A percentile compares a stretch with the other conserved stretches of the same genome.
Conservation (phyloP, 1,139 yeast genomes). For the Magnusiomyces paraingens region DNA sequence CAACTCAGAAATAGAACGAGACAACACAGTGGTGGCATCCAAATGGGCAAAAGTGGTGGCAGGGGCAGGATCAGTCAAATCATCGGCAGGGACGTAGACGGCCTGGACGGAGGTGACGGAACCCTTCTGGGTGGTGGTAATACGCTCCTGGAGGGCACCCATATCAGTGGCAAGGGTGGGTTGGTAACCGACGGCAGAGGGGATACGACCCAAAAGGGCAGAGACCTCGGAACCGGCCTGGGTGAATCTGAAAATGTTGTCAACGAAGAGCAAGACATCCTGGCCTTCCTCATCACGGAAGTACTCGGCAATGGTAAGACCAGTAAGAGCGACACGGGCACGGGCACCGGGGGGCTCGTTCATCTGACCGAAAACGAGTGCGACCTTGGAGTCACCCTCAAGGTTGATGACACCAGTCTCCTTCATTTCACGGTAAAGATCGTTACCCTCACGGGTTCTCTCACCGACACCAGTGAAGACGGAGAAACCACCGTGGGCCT, state of each 20-base stretch:
- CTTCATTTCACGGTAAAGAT: slow-evolving; percentile 99
- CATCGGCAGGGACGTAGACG: slow-evolving; percentile 99
- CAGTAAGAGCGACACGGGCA: slow-evolving; percentile 99
- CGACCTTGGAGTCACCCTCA: slow-evolving; percentile 99
- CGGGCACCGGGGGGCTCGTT: slow-evolving; percentile 99
- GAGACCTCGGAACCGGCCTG: slow-evolving; percentile 99
- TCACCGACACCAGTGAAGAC: slow-evolving; percentile 99
- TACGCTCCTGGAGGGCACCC: slow-evolving; percentile 99
- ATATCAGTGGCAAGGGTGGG: slow-evolving; percentile 99
- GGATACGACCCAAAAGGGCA: slow-evolving; percentile 99
- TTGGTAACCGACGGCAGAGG: slow-evolving; percentile 99
- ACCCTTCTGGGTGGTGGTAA: slow-evolving; percentile 99
- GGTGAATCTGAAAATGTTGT: slow-evolving; percentile 99
- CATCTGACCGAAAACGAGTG: slow-evolving; percentile 99
- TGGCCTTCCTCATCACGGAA: slow-evolving; percentile 99
- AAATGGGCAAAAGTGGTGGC: slow-evolving; percentile 99
- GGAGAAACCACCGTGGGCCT: slow-evolving; percentile 99
- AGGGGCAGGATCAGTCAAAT: slow-evolving; percentile 99
- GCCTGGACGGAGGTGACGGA: slow-evolving; percentile 99
- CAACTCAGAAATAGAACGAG: slow-evolving; percentile 98
- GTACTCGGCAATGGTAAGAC: slow-evolving; percentile 99
- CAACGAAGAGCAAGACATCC: slow-evolving; percentile 98
- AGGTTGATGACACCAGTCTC: slow-evolving; percentile 99
- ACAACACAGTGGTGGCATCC: slow-evolving; percentile 99
- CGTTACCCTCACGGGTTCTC: slow-evolving; percentile 99